Evolutionary conservation across 192 early-diverging fungal genomes (phyloP), one percentile per base, ranked within the genome.

Genomic region (Gryganskiella cystojenkinii): DNA sequence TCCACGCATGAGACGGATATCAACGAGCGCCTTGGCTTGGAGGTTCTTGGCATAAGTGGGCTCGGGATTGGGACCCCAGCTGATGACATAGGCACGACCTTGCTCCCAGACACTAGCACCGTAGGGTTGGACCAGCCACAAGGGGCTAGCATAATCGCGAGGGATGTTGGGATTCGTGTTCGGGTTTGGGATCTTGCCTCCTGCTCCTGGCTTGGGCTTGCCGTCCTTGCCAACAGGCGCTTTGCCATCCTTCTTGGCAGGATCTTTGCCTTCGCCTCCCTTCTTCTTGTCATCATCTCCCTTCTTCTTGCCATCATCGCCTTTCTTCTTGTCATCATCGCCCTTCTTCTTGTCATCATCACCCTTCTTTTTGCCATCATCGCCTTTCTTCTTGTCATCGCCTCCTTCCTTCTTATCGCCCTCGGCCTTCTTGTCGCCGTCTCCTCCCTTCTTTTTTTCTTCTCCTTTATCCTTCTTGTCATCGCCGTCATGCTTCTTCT

Each of bases 21-120:
- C 74, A 49, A 69, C 61, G 19, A 57, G 56, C 1, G 44, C 42
- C 56, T 64, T 78, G 24, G 60, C 28, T 22, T 34, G 33, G 20
- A 78, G 6, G 17, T 34, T 53, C 61, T 69, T 78, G 61, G 74
- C 56, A 25, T 54, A 64, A 13, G 11, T 3, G 1, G 65, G 58
- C 33, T 78, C 74, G 17, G 74, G 74, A 35, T 69, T 78, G 24
- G 66, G 74, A 0, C 66, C 74, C 74, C 74, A 78, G 54, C 35
- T 52, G 53, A 78, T 69, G 9, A 64, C 66, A 46, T 78, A 78
- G 47, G 53, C 51, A 14, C 46, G 55, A 25, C 61, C 74, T 27
- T 78, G 74, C 10, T 63, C 61, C 74, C 74, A 78, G 31, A 78
- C 33, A 53, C 66, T 69, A 11, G 61, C 37, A 4, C 46, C 74